Evolutionary conservation across 1,139 yeast species (phyloP).

Genomic region (Citeromyces hawaiiensis): DNA sequence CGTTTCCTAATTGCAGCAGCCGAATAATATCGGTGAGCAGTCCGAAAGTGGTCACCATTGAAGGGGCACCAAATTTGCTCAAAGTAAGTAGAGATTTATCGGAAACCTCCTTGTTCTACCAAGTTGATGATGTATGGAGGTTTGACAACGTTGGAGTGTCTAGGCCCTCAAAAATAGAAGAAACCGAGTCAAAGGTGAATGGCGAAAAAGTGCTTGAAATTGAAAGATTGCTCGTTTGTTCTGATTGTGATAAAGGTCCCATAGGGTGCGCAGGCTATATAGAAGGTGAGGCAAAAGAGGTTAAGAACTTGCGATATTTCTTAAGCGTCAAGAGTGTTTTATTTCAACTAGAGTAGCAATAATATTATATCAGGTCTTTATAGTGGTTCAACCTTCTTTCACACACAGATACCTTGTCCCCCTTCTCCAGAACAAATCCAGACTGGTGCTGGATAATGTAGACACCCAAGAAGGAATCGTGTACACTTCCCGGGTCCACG

Average conservation of each 20-base stretch:
- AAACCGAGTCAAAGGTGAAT: slow-evolving; percentile 10
- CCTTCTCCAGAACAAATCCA: slow-evolving; percentile 6
- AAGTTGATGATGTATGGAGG: slow-evolving; percentile 52
- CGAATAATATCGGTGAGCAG: background rate
- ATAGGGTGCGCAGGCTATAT: slow-evolving; percentile 48
- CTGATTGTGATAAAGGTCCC: slow-evolving; percentile 69
- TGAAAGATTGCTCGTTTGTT: slow-evolving; percentile 43
- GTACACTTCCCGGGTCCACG: slow-evolving; percentile 9
- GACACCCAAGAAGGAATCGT: slow-evolving; percentile 9
- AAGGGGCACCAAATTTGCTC: background rate
- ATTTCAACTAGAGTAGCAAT: background rate
- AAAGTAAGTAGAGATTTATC: background rate
- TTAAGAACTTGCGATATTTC: background rate
- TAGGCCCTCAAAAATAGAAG: slow-evolving; percentile 19
- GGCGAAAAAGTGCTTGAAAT: slow-evolving; percentile 15
- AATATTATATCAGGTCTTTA: slow-evolving; percentile 2
- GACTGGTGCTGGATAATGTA: slow-evolving; percentile 8
- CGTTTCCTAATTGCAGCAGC: background rate
- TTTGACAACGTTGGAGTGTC: slow-evolving; percentile 72
- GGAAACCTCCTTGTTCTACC: slow-evolving; percentile 17
- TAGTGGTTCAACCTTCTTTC: slow-evolving; percentile 10
- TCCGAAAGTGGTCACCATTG: background rate
- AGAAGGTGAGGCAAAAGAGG: slow-evolving; percentile 10
- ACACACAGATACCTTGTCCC: slow-evolving; percentile 7
- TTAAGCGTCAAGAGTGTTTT: background rate